Evolutionary conservation across 2,329 filamentous ascomycete genomes (phyloP), one percentile per base, ranked within the genome.

Genomic region (Eurotiales sp.): DNA sequence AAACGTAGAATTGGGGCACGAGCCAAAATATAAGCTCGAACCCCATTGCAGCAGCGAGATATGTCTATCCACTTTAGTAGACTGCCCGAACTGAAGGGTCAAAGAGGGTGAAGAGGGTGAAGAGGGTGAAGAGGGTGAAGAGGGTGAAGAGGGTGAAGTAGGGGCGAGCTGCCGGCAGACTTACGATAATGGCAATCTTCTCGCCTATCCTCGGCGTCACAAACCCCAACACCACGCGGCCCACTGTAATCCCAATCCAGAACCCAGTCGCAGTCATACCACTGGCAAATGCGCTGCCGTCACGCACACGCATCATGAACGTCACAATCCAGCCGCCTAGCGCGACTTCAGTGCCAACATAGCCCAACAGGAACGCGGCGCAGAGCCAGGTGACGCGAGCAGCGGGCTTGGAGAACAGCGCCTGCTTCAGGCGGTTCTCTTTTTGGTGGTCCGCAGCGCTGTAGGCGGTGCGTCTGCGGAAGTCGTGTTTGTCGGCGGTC

Each of bases 241-340:
- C 89, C 0, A 89, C 67, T 0, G 88, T 91, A 56, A 95, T 77
- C 0, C 89, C 90, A 39, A 89, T 78, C 90, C 90, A 95, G 71
- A 92, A 95, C 0, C 88, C 85, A 0, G 88, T 92, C 0, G 84
- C 85, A 0, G 82, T 83, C 72, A 93, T 82, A 2, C 89, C 89
- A 29, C 86, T 84, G 2, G 83, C 77, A 61, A 93, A 92, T 0
- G 82, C 73, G 21, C 75, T 78, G 3, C 84, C 88, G 32, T 85
- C 68, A 12, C 90, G 81, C 21, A 90, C 84, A 17, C 80, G 75
- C n/a, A 91, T 82, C 88, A 95, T 95, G 65, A 95, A 95, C 0
- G 85, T 85, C 44, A 89, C 85, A 56, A 95, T 85, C 88, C 88
- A 93, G 14, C 88, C 88, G 17, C 86, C 85, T 2, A 90, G 73